Evolutionary conservation across 768 basidiomycete genomes (phyloP).

Genomic region (Daedaleopsis nitida): DNA sequence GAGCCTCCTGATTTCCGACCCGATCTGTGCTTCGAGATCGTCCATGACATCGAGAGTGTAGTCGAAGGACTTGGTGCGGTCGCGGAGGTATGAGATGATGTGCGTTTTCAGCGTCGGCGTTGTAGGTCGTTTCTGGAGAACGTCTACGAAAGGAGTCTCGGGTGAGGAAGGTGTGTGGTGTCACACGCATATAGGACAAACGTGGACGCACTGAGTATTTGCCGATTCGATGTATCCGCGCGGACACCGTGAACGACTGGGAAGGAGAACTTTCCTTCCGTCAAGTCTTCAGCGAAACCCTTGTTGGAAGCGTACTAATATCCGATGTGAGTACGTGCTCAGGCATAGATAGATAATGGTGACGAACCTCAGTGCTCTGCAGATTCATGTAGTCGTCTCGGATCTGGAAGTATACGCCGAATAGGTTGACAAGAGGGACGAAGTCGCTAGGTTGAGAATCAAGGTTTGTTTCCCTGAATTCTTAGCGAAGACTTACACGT

Average conservation of each 20-base stretch:
- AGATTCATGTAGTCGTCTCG: constrained; percentile 96
- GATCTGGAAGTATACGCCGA: constrained; percentile 93
- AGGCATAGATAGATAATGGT: background rate
- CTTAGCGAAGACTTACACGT: constrained; percentile 47
- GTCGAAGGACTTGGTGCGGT: constrained; percentile 80
- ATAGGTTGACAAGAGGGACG: constrained; percentile 89
- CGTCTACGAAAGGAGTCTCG: constrained; percentile 50
- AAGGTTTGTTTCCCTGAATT: no score
- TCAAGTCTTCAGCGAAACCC: constrained; percentile 91
- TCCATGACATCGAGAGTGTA: constrained; percentile 77
- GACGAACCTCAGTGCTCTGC: constrained; percentile 75
- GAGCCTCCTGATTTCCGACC: constrained; percentile 66
- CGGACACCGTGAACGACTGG: constrained; percentile 90
- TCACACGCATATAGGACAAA: no score
- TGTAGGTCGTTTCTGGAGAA: constrained; percentile 85
- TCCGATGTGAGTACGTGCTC: background rate
- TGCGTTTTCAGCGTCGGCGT: constrained; percentile 81
- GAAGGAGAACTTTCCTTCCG: constrained; percentile 98
- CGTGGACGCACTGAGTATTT: constrained; percentile 72
- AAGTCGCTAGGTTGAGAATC: constrained; percentile 61
- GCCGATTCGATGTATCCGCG: constrained; percentile 72
- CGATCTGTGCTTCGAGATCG: constrained; percentile 66
- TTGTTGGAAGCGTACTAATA: constrained; percentile 79
- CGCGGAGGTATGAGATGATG: constrained; percentile 74
- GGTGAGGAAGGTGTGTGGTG: background rate